Base-by-base conservation (phyloP, 768 basidiomycete genomes). In the Boletus rubescentipes region DNA sequence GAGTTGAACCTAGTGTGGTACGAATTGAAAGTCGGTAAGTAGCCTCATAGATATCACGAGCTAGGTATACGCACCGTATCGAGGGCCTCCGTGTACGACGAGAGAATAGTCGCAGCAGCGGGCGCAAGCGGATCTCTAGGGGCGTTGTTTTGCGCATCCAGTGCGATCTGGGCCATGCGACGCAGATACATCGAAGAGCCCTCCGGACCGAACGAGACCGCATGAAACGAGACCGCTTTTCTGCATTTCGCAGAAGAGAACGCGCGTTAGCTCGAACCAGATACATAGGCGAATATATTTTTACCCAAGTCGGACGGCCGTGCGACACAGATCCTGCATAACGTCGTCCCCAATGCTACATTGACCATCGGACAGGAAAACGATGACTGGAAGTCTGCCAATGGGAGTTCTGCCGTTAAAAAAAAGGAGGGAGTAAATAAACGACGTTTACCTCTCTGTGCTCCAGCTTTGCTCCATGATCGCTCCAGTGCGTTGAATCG, bases 181-280 rank as follows among this genome's bases (percentile, higher is more conserved):
- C 72, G 72, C 21, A 86, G 67, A 39, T 60, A 55, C 7, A 10
- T 39, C 39, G 56, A 61, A 8, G 41, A 61, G 30, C 11, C 39
- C 10, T 68, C 59, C 1, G 69, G 67, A 5, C 81, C 84, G 39
- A 85, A 85, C 0, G 79, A 75, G 16, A 85, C 79, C 0, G 83
- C 63, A 43, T 85, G 84, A 60, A 85, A 80, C 0, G 83, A 82
- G 1, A 83, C 68, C 1, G 82, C 67, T 68, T 80, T 80, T 12
- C 84, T 85, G 39, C n/a, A n/a, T 3, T 31, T 40, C 0, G 2
- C 20, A n/a, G 18, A 40, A 4, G 21, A 39, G 16, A 46, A 21
- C 4, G 4, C n/a, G 2, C 14, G 20, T 58, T 32, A 52, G 46
- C 20, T 40, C 12, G 16, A 8, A 23, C 3, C n/a, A 32, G 7